phyloP scores from a whole-genome alignment of 2,329 filamentous ascomycete genomes.

The Cladosporium sp. region DNA sequence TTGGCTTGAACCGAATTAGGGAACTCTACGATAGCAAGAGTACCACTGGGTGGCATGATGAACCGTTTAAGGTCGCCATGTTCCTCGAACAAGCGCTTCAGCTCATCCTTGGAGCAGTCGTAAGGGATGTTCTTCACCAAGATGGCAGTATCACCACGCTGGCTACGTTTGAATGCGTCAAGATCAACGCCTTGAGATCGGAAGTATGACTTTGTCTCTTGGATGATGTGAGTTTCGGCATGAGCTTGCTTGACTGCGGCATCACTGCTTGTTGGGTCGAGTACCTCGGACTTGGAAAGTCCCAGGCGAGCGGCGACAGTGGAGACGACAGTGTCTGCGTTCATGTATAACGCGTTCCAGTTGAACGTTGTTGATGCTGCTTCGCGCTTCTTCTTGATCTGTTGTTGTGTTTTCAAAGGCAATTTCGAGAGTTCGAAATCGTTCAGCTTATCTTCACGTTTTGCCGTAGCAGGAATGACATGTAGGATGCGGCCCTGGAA shows the following conservation, averaged over 20 bases:
- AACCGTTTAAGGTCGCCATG: slow-evolving; percentile 77
- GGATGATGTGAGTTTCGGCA: slow-evolving; percentile 91
- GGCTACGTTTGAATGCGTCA: slow-evolving; percentile 79
- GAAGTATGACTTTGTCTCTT: slow-evolving; percentile 94
- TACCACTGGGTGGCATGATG: slow-evolving; percentile 87
- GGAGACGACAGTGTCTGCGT: slow-evolving; percentile 83
- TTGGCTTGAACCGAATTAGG: slow-evolving; percentile 73
- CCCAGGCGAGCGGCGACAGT: slow-evolving; percentile 83
- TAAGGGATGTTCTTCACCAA: slow-evolving; percentile 93
- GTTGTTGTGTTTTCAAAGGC: slow-evolving; percentile 88
- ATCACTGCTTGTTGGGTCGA: slow-evolving; percentile 94
- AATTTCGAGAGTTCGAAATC: slow-evolving; percentile 87
- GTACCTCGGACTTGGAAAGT: slow-evolving; percentile 81
- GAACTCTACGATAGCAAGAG: slow-evolving; percentile 91
- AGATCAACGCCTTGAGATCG: slow-evolving; percentile 82
- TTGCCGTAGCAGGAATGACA: slow-evolving; percentile 77
- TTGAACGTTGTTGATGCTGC: slow-evolving; percentile 78
- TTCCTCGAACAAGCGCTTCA: slow-evolving; percentile 74
- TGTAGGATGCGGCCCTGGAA: slow-evolving; percentile 93
- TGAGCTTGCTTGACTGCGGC: slow-evolving; percentile 95
- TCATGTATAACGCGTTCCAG: slow-evolving; percentile 99
- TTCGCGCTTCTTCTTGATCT: slow-evolving; percentile 79
- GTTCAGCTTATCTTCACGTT: slow-evolving; percentile 76
- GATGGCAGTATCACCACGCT: slow-evolving; percentile 81
- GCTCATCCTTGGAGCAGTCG: slow-evolving; percentile 72